Evolutionary conservation across 345 rosid genomes (phyloP).

Genomic region (Arabidopsis suecica): DNA sequence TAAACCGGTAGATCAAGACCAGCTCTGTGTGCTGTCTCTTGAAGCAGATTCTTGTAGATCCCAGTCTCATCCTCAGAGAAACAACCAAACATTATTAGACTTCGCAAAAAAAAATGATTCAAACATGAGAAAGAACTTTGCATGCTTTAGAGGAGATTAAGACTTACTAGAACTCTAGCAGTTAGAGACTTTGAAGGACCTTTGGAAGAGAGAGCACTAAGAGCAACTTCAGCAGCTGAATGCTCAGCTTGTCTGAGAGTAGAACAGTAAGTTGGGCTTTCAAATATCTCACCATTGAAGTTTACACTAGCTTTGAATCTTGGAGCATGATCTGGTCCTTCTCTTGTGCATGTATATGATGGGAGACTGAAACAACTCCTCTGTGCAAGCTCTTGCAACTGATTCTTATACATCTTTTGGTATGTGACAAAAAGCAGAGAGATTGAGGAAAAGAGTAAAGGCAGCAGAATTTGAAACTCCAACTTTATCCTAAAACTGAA

Average conservation of each 20-base stretch:
- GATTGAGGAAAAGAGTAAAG: background rate
- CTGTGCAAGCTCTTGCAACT: slow-evolving; percentile 78
- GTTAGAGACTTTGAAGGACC: slow-evolving; percentile 75
- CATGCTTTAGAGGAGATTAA: slow-evolving; percentile 1
- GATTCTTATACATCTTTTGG: slow-evolving; percentile 66
- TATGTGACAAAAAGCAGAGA: slow-evolving; percentile 22
- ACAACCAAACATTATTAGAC: background rate
- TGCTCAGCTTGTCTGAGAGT: slow-evolving; percentile 81
- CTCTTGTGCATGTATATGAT: slow-evolving; percentile 67
- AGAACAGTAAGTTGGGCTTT: slow-evolving; percentile 57
- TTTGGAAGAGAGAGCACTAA: slow-evolving; percentile 57
- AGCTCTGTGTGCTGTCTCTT: slow-evolving; percentile 79
- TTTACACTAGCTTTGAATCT: slow-evolving; percentile 81
- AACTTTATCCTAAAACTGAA: background rate
- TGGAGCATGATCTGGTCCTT: slow-evolving; percentile 87
- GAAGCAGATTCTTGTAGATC: slow-evolving; percentile 77
- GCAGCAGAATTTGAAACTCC: background rate
- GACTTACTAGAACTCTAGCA: slow-evolving; percentile 73
- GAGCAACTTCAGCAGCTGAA: slow-evolving; percentile 77
- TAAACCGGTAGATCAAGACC: slow-evolving; percentile 72
- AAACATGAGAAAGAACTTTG: slow-evolving; percentile 3
- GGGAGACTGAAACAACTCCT: slow-evolving; percentile 86
- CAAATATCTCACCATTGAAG: slow-evolving; percentile 77
- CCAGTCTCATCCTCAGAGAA: slow-evolving; percentile 71
- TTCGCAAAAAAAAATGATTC: background rate